Base-by-base conservation (phyloP, 495 filamentous ascomycete species). In the Penicillium lagena region DNA sequence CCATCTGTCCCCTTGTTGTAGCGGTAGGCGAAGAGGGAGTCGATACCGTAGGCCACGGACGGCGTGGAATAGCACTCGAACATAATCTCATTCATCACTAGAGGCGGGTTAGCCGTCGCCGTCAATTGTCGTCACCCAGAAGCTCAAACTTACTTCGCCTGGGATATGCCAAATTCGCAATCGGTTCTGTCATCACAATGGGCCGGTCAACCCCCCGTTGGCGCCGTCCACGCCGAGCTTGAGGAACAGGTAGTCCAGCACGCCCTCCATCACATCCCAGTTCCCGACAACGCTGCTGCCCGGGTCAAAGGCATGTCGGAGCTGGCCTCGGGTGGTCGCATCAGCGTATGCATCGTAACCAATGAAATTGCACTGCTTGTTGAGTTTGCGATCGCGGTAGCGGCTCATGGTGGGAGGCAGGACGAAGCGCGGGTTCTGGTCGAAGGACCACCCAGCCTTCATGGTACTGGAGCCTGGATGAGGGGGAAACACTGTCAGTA, bases 11-110 rank as follows among this genome's bases (percentile, higher is more conserved):
- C 93, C 37, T 83, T 76, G 56, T 98, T 97, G 66, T 95, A 86
- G 32, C 81, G 79, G 71, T 94, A 98, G 7, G 90, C 91, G 66
- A 97, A 96, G 5, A 98, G 79, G 2, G 88, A 89, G 63, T 98
- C 93, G 66, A 98, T 93, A 29, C 93, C 93, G 58, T 89, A 96
- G 30, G 88, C 84, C 4, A 96, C 78, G 1, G 84, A 87, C 0
- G 94, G 90, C 6, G 86, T 90, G 35, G 76, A 77, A 68, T 97
- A 98, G 68, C 85, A 90, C 56, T 98, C 93, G 64, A 96, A 98
- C 15, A 98, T 71, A 43, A 97, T 87, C 63, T 98, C 93, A 45
- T 85, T 93, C 89, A 97, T 96, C 51, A 87, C 89, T 96, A 51
- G 22, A 40, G 29, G 13, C 17, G 28, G 38, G 44, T 66, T 37